These are phyloP conservation scores for Sporobolus alterniflorus DNA, from an alignment of 202 grass and related monocot species.

Conservation along the genomic window DNA sequence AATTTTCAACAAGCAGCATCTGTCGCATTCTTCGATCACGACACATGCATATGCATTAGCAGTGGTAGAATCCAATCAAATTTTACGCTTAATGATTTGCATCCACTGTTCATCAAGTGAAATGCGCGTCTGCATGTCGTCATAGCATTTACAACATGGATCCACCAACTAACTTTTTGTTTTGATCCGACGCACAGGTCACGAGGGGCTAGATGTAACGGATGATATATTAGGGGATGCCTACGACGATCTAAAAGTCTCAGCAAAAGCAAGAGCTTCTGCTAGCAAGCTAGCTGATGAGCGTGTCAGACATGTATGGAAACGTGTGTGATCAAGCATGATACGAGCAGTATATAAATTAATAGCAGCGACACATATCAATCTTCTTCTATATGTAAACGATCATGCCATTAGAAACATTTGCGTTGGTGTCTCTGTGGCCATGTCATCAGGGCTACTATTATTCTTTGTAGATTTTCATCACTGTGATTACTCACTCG, in stretches of 20 bases:
- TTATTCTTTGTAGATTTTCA: conserved; percentile 15
- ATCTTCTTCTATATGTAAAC: background rate
- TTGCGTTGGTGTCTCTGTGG: background rate
- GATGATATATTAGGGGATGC: background rate
- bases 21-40: background rate
- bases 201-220: conserved; percentile 21
- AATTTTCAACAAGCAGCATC: no score
- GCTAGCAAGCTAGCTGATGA: background rate
- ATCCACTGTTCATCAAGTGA: background rate
- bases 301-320: background rate
- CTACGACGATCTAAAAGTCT: no score
- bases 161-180: background rate
- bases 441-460: background rate
- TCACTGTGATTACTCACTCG: background rate
- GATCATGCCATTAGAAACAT: conserved; percentile 7
- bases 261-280: background rate
- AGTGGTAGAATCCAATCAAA: no score
- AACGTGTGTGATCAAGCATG: conserved; percentile 5
- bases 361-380: background rate
- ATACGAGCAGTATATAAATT: background rate
- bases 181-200: conserved; percentile 31
- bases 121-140: background rate
- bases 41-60: no score
- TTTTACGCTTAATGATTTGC: no score
- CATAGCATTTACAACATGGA: no score